phyloP scores from a whole-genome alignment of 129 eudicot genomes.

The Artemisia tridentata region DNA sequence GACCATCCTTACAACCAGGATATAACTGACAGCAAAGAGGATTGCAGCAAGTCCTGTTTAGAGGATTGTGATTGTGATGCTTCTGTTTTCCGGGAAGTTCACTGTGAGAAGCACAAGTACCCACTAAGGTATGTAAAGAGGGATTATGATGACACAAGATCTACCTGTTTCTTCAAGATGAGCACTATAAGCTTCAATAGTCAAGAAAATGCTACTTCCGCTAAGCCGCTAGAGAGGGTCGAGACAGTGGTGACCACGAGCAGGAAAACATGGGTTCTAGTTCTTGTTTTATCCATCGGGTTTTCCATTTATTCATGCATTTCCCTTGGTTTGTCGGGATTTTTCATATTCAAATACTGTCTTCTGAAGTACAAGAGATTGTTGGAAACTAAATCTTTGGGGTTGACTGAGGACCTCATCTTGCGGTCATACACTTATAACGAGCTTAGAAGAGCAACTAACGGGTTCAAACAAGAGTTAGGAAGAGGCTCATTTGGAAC shows the following conservation, averaged over 20 bases:
- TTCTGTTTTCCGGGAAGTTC: neutral
- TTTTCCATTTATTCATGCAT: slow-evolving; percentile 32
- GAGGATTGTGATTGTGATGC: slow-evolving; percentile 44
- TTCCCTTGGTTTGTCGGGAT: slow-evolving; percentile 28
- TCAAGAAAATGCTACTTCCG: neutral
- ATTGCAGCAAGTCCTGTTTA: slow-evolving; percentile 33
- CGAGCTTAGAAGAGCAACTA: slow-evolving; percentile 43
- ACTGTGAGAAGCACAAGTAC: slow-evolving; percentile 31
- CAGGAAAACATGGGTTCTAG: slow-evolving; percentile 29
- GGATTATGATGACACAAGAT: neutral
- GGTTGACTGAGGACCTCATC: slow-evolving; percentile 36
- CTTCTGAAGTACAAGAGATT: slow-evolving; percentile 30
- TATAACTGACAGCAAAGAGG: neutral
- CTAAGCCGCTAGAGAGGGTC: neutral
- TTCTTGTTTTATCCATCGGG: slow-evolving; percentile 28
- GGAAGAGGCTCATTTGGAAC: slow-evolving; percentile 54
- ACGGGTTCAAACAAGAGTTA: slow-evolving; percentile 34
- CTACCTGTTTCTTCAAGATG: slow-evolving; percentile 19
- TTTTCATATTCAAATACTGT: slow-evolving; percentile 29
- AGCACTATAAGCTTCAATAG: neutral
- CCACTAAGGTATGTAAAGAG: slow-evolving; percentile 30
- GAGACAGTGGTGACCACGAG: slow-evolving; percentile 1
- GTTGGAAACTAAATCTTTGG: slow-evolving; percentile 24
- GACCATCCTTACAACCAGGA: neutral
- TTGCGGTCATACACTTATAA: slow-evolving; percentile 29